These are phyloP conservation scores for Lepidopterella palustris DNA, from an alignment of 495 filamentous ascomycete genomes.

Conservation along the genomic window DNA sequence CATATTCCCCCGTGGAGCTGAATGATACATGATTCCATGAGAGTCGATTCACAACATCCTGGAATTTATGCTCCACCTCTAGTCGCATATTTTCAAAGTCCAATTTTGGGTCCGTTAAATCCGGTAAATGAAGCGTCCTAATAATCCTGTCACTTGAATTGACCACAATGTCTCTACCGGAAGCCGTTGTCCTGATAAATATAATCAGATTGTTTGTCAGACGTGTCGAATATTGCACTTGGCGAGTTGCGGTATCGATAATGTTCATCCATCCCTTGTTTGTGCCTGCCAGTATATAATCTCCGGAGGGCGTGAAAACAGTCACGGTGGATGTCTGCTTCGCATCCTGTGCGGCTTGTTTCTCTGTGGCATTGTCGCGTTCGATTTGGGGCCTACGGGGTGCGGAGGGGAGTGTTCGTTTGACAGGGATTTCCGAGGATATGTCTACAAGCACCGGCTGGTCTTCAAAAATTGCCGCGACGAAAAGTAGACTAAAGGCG, in stretches of 20 bases:
- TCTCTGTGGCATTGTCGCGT: conserved; percentile 63
- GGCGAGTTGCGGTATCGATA: conserved; percentile 68
- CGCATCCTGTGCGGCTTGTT: conserved; percentile 83
- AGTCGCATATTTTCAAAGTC: conserved; percentile 69
- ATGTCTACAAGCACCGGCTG: conserved; percentile 82
- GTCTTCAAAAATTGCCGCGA: conserved; percentile 87
- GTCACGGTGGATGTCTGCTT: conserved; percentile 89
- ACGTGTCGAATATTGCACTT: conserved; percentile 78
- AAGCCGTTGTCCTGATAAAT: conserved; percentile 73
- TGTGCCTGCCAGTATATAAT: conserved; percentile 84
- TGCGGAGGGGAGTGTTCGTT: conserved; percentile 71
- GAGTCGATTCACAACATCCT: conserved; percentile 90
- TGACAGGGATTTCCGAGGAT: conserved; percentile 54
- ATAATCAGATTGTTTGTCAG: conserved; percentile 83
- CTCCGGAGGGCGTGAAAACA: conserved; percentile 75
- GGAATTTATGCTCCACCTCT: conserved; percentile 94
- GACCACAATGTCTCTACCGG: conserved; percentile 77
- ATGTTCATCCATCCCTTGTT: conserved; percentile 93
- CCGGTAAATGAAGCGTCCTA: conserved; percentile 73
- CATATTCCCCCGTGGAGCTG: conserved; percentile 80
- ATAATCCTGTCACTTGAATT: conserved; percentile 91
- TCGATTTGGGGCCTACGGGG: conserved; percentile 58
- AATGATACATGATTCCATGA: conserved; percentile 96
- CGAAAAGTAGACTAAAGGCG: conserved; percentile 60
- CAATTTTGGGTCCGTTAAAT: conserved; percentile 50